Percentiles rank a stretch among this genome's conserved stretches.
phyloP scores from a whole-genome alignment of 306 rosid species.

The Malus orientalis region DNA sequence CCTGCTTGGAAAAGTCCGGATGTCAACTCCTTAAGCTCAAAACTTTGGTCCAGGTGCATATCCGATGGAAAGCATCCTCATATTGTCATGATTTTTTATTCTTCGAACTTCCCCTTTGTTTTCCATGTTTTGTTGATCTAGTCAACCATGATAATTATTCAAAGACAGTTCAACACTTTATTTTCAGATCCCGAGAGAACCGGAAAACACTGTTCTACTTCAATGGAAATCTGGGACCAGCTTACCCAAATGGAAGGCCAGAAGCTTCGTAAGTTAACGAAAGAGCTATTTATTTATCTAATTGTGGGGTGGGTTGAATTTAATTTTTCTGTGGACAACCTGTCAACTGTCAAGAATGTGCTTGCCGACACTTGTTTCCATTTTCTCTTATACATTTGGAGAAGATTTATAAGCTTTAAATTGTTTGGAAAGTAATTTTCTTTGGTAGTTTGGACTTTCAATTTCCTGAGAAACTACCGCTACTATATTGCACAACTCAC shows the following conservation, averaged over 20 bases:
- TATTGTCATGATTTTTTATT: neutral
- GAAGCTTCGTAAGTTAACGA: conserved; percentile 57
- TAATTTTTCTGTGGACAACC: neutral
- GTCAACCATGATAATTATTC: neutral
- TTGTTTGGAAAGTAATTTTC: neutral
- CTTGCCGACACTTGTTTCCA: conserved; percentile 1
- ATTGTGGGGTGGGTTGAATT: neutral
- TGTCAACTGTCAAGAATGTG: neutral
- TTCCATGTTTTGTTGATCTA: neutral
- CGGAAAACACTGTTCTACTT: conserved; percentile 79
- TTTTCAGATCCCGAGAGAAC: conserved; percentile 57
- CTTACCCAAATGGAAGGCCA: conserved; percentile 60
- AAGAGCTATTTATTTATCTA: conserved; percentile 4
- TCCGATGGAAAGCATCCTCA: neutral
- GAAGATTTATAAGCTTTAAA: neutral
- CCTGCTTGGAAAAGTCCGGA: conserved; percentile 98
- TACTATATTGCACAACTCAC: neutral
- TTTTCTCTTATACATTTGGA: neutral
- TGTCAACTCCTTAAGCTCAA: conserved; percentile 37
- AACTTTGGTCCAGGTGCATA: conserved; percentile 68
- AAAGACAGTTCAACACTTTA: conserved; percentile 5
- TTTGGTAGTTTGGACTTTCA: neutral
- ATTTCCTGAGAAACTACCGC: neutral
- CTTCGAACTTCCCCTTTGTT: neutral
- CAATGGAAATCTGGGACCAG: conserved; percentile 86